Evolutionary conservation across 345 rosid species (phyloP), one percentile per base, ranked within the genome.

Genomic region (Acer yangbiense): DNA sequence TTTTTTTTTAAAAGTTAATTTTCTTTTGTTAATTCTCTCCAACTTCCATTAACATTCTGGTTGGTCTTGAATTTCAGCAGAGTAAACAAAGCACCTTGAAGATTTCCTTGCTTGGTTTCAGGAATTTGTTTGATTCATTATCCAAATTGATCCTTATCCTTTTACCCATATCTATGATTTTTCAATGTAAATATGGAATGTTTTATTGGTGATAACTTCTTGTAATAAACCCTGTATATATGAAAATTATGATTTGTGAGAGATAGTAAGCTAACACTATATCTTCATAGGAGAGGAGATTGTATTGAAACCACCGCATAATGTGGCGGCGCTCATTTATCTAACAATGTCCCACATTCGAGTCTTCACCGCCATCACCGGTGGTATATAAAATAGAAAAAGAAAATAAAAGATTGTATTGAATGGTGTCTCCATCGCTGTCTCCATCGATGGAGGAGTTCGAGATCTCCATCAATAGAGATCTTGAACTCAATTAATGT

Each of bases 121-220:
- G 79, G 73, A 75, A 77, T 86, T 89, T 65, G 79, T 78, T 79
- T 78, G 58, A 85, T 78, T 82, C 75, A 62, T 80, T 75, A 27
- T 17, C 65, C 43, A 9, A 60, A 60, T 60, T 60, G 32, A 35
- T 29, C 69, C 39, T 65, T 65, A 29, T 20, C 23, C 1, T 41
- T 41, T 18, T 10, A 20, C 18, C 5, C 54, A 12, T 75, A 52
- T 65, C 41, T 83, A 18, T 76, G 76, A 79, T 85, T 78, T 75
- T 87, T 79, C 80, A 50, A 9, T 85, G 88, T 86, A 83, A 78
- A 83, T 86, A 82, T 27, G 68, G 23, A 41, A 35, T 80, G 75
- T 39, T 76, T 63, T 74, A 43, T 23, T 76, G 78, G 75, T 81
- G 39, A 25, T 57, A 69, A 78, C 71, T 73, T 25, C 52, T 69